A percentile compares a stretch with the other conserved stretches of the same genome.
Conservation (phyloP, 2,329 filamentous ascomycete species). For the Exophiala xenobiotica region DNA sequence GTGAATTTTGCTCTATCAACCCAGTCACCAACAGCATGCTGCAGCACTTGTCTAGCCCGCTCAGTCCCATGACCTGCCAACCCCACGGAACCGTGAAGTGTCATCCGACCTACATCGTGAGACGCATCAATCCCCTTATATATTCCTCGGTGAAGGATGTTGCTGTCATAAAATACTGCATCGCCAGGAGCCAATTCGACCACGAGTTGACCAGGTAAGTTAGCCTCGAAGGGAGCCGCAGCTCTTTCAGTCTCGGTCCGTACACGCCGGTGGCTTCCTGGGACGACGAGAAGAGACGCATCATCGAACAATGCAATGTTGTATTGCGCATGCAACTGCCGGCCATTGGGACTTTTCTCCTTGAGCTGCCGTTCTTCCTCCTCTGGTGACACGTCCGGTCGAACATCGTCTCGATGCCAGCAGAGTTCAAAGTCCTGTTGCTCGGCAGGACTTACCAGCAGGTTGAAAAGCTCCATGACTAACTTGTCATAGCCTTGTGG, state of each 20-base stretch:
- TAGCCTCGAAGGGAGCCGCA: slow-evolving; percentile 63
- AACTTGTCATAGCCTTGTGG: slow-evolving; percentile 57
- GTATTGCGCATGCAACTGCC: slow-evolving; percentile 78
- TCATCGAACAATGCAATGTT: slow-evolving; percentile 81
- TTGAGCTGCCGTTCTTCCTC: slow-evolving; percentile 65
- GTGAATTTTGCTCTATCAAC: slow-evolving; percentile 40
- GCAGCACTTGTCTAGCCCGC: slow-evolving; percentile 45
- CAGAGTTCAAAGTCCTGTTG: slow-evolving; percentile 68
- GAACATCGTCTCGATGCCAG: slow-evolving; percentile 85
- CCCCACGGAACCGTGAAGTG: slow-evolving; percentile 46
- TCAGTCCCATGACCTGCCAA: slow-evolving; percentile 40
- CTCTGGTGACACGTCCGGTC: slow-evolving; percentile 61
- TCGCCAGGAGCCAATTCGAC: slow-evolving; percentile 72
- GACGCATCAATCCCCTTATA: slow-evolving; percentile 42
- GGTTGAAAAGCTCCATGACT: slow-evolving; percentile 85
- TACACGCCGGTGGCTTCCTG: slow-evolving; percentile 70
- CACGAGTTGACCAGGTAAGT: slow-evolving; percentile 62
- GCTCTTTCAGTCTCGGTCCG: slow-evolving; percentile 67
- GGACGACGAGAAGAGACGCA: slow-evolving; percentile 70
- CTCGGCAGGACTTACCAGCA: slow-evolving; percentile 67
- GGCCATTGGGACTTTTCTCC: slow-evolving; percentile 45
- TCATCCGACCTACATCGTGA: slow-evolving; percentile 41
- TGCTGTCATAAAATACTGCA: slow-evolving; percentile 85
- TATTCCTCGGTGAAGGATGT: slow-evolving; percentile 63
- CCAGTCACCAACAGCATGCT: slow-evolving; percentile 49